These are phyloP conservation scores for Aspergillus luchuensis DNA, from an alignment of 2,329 filamentous ascomycete species.

Conservation along the genomic window DNA sequence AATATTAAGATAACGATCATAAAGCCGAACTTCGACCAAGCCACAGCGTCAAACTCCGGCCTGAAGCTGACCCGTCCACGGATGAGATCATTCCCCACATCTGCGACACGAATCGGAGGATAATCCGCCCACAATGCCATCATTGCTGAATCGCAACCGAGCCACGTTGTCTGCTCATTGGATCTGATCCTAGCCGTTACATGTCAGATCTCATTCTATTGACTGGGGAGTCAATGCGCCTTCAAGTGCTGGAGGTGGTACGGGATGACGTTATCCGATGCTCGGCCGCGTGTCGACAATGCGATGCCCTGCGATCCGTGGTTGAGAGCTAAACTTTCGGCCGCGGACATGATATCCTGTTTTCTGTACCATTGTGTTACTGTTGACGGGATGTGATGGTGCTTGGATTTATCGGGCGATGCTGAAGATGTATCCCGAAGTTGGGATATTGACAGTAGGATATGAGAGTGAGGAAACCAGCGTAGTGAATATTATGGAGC, in stretches of 20 bases:
- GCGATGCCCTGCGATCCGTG: neutral
- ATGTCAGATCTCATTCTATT: neutral
- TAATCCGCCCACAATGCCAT: neutral
- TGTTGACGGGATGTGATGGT: neutral
- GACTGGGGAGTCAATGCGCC: neutral
- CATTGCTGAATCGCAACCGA: neutral
- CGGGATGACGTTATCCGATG: neutral
- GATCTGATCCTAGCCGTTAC: neutral
- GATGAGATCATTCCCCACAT: slow-evolving; percentile 1
- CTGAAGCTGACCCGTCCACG: neutral
- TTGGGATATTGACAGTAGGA: neutral
- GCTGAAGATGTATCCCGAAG: neutral
- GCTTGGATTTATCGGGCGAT: neutral
- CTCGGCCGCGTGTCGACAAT: neutral
- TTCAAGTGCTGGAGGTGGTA: neutral
- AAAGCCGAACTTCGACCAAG: neutral
- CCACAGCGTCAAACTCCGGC: neutral
- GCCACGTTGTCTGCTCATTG: neutral
- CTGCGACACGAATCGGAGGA: neutral
- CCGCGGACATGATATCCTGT: neutral
- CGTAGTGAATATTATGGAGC: neutral
- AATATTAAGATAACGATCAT: too few species aligned
- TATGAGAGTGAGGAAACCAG: neutral
- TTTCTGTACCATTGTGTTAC: neutral
- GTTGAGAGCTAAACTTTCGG: neutral